phyloP scores from a whole-genome alignment of 495 filamentous ascomycete species.

The Aspergillus asperescens region DNA sequence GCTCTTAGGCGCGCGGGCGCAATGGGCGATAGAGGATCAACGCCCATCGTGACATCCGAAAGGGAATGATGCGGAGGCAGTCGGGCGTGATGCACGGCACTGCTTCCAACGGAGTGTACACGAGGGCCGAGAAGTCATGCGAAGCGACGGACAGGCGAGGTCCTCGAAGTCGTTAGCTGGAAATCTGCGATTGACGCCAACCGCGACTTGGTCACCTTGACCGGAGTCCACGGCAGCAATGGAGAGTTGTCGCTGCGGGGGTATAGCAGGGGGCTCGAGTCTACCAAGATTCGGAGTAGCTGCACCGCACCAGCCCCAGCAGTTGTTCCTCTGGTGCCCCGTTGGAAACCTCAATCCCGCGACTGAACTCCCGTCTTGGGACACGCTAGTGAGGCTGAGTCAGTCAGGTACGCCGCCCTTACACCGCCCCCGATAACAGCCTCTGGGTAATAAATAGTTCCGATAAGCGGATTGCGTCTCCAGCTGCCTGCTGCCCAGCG shows the following conservation, averaged over 20 bases:
- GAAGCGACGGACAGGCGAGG: slow-evolving; percentile 6
- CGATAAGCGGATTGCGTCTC: neutral
- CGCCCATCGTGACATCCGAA: slow-evolving; percentile 61
- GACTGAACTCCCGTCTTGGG: too few relatives aligned
- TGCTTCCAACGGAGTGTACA: slow-evolving; percentile 30
- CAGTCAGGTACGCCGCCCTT: neutral
- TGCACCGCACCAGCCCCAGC: too few relatives aligned
- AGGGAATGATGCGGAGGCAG: slow-evolving; percentile 23
- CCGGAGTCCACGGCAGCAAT: neutral
- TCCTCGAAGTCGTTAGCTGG: neutral
- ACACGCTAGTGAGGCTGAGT: too few relatives aligned
- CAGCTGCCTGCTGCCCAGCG: too few relatives aligned
- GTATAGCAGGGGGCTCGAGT: neutral
- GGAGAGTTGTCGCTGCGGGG: neutral
- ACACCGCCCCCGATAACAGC: neutral
- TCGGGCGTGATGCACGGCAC: slow-evolving; percentile 19
- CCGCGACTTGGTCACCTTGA: slow-evolving; percentile 4
- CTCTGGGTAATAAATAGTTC: neutral
- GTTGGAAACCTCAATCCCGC: too few relatives aligned
- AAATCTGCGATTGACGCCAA: neutral
- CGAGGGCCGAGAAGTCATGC: slow-evolving; percentile 23
- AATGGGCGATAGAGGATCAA: slow-evolving; percentile 81
- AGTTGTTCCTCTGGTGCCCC: slow-evolving; percentile 4
- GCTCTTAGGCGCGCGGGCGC: slow-evolving; percentile 83
- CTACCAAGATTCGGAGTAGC: neutral